phyloP scores from a whole-genome alignment of 306 rosid genomes.

The Acacia crassicarpa region DNA sequence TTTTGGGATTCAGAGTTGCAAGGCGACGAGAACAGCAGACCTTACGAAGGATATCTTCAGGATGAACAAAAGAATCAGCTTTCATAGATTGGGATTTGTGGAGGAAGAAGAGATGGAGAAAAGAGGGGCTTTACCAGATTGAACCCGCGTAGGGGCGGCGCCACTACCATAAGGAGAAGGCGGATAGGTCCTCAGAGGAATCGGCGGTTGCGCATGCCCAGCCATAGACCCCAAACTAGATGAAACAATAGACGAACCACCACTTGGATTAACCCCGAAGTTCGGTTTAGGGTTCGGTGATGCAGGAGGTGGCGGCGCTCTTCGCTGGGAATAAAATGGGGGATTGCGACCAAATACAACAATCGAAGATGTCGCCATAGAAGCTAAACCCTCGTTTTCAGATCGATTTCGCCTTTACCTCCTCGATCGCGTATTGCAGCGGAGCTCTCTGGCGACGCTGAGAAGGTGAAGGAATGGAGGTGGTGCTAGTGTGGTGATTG shows the following conservation, averaged over 20 bases:
- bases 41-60: constrained; percentile 26
- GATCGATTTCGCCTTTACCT: too few species aligned
- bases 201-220: constrained; percentile 45
- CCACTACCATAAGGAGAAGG: constrained; percentile 72
- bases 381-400: too few species aligned
- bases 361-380: neutral
- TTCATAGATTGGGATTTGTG: too few species aligned
- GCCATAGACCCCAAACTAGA: constrained; percentile 35
- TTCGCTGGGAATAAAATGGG: constrained; percentile 63
- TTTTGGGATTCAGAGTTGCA: neutral
- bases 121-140: neutral
- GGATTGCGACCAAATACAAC: constrained; percentile 51
- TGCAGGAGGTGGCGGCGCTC: constrained; percentile 32
- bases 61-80: too few species aligned
- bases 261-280: constrained; percentile 9
- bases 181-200: constrained; percentile 67
- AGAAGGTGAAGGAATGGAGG: too few species aligned
- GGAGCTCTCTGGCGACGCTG: too few species aligned
- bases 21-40: constrained; percentile 34
- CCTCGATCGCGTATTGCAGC: too few species aligned
- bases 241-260: constrained; percentile 13
- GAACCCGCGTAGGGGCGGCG: constrained; percentile 35
- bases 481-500: too few species aligned
- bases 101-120: too few species aligned
- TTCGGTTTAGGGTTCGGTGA: constrained; percentile 25